These are phyloP conservation scores for Penicillium atrosanguineum DNA, from an alignment of 495 filamentous ascomycete genomes.

Conservation along the genomic window DNA sequence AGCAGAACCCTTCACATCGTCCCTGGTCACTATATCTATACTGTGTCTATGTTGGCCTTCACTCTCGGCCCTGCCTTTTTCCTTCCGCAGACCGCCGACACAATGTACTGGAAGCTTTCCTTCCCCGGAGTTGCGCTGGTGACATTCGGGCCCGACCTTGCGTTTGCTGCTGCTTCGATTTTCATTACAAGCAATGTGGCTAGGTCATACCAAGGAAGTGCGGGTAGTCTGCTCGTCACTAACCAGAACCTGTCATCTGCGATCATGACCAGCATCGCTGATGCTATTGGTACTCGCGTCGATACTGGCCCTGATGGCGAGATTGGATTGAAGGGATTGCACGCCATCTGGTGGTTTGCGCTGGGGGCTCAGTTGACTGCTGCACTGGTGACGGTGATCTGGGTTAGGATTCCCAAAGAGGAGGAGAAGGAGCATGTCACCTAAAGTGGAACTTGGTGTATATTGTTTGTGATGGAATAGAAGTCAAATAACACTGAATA, in stretches of 20 bases:
- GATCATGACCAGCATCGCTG: conserved; percentile 43
- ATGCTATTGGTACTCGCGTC: conserved; percentile 43
- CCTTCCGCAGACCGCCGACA: conserved; percentile 26
- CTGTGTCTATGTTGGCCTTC: conserved; percentile 28
- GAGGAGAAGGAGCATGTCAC: conserved; percentile 50
- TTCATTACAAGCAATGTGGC: conserved; percentile 33
- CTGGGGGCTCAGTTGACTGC: conserved; percentile 35
- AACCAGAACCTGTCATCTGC: conserved; percentile 34
- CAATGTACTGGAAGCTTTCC: conserved; percentile 30
- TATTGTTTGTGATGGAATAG: no score
- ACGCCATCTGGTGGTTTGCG: conserved; percentile 49
- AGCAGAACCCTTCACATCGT: conserved; percentile 39
- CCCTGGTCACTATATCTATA: conserved; percentile 46
- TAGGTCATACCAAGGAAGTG: conserved; percentile 27
- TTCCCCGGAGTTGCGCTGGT: conserved; percentile 25
- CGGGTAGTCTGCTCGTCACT: conserved; percentile 27
- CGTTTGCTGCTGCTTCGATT: conserved; percentile 31
- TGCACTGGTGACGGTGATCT: conserved; percentile 36
- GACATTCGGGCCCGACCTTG: conserved; percentile 32
- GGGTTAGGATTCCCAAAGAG: conserved; percentile 47
- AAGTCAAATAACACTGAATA: no score
- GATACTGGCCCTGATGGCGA: conserved; percentile 30
- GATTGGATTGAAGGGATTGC: conserved; percentile 38
- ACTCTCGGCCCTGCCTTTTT: conserved; percentile 32
- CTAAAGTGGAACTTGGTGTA: no score